Base-by-base conservation (phyloP, 345 rosid genomes). In the Moringa oleifera region DNA sequence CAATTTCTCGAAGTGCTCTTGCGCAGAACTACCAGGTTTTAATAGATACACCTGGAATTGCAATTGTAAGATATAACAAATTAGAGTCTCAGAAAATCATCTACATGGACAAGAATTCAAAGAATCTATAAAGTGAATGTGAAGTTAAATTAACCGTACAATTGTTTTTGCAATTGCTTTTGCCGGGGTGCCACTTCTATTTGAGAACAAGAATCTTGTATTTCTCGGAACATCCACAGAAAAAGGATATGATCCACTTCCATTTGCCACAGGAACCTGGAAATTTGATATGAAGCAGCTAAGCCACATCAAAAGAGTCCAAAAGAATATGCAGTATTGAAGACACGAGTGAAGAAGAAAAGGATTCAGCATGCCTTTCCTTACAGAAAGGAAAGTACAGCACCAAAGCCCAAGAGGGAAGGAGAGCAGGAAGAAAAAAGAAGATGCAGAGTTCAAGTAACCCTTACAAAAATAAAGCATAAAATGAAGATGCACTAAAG, bases 211-310 rank as follows among this genome's bases (percentile, higher is more conserved):
- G 79, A 94, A 94, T 83, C 96, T 86, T 56, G 97, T 88, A 68
- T 94, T 73, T 76, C 95, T 80, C 23, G 99, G 99, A 74, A 90
- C 97, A 67, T 90, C 91, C 56, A 88, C 90, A 68, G 95, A 75
- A 77, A 88, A 94, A 68, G 97, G 99, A 85, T 83, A 82, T 45
- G 97, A 86, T 72, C 92, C 96, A 71, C 88, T 80, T 77, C 96
- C 96, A 81, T 87, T 94, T 68, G 99, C 97, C 75, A 94, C 92
- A 73, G 99, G 99, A 65, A 94, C 99, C 99, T 94, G 76, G 22
- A 58, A 72, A 68, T 59, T 24, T 60, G 53, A 73, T 33, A 47
- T 18, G 50, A 63, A 22, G 55, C 36, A 64, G 63, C 54, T 36
- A 37, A 61, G 21, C 50, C 20, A 68, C 67, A 25, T 16, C 4